phyloP scores from a whole-genome alignment of 2,329 filamentous ascomycete genomes.

The Aspergillus sp. region DNA sequence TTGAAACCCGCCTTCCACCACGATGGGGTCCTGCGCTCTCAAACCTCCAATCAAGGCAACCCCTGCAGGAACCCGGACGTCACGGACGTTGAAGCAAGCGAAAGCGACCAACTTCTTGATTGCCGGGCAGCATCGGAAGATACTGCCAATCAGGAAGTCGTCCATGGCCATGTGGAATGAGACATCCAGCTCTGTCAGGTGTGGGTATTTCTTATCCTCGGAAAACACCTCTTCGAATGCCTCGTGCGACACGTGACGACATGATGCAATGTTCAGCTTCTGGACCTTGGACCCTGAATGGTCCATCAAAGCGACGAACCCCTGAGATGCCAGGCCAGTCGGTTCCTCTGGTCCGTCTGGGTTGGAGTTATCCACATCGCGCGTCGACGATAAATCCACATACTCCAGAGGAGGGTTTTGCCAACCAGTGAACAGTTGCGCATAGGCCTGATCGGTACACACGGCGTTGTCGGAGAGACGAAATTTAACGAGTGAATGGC shows the following conservation, averaged over 20 bases:
- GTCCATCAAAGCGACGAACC: constrained; percentile 73
- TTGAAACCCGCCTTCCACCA: constrained; percentile 18
- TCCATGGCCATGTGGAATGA: constrained; percentile 54
- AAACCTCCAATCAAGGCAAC: constrained; percentile 56
- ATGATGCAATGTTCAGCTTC: constrained; percentile 71
- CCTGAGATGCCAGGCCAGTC: constrained; percentile 67
- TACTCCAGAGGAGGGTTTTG: constrained; percentile 62
- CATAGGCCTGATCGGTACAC: constrained; percentile 69
- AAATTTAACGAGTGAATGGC: constrained; percentile 64
- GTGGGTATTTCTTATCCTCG: constrained; percentile 55
- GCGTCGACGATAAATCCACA: constrained; percentile 69
- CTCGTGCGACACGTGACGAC: constrained; percentile 67
- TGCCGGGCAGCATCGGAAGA: constrained; percentile 41
- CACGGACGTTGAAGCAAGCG: constrained; percentile 55
- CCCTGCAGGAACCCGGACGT: constrained; percentile 50
- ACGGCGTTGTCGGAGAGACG: constrained; percentile 70
- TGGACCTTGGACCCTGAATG: constrained; percentile 66
- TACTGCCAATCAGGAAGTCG: constrained; percentile 38
- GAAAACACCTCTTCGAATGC: constrained; percentile 72
- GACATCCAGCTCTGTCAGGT: constrained; percentile 65
- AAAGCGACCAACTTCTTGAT: constrained; percentile 54
- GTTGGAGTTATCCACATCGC: constrained; percentile 64
- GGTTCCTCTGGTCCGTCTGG: constrained; percentile 57
- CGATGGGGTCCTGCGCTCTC: constrained; percentile 51
- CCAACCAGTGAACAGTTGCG: constrained; percentile 68